Conservation (phyloP, 176 grass and related monocot genomes). For the Oryza meridionalis region DNA sequence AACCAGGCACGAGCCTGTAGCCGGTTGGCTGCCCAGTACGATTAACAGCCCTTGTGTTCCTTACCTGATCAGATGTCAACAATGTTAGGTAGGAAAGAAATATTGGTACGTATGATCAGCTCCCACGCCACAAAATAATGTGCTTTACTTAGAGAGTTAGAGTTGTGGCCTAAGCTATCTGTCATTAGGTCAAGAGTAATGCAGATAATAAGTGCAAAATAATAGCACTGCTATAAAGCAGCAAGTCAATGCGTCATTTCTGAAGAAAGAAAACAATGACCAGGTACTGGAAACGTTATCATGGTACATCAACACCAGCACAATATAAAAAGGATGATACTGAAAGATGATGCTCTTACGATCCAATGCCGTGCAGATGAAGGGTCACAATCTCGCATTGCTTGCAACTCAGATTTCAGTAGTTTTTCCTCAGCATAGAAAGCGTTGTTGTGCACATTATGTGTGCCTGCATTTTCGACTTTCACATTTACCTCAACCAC, state of each 20-base stretch:
- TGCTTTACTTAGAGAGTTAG: not conserved
- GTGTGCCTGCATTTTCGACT: conserved; percentile 78
- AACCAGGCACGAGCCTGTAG: conserved; percentile 92
- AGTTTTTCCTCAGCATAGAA: conserved; percentile 95
- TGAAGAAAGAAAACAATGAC: not conserved
- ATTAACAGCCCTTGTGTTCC: conserved; percentile 92
- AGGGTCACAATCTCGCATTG: conserved; percentile 95
- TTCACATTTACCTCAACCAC: conserved; percentile 96
- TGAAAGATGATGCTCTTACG: conserved; percentile 50
- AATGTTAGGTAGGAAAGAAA: not conserved
- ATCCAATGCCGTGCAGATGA: conserved; percentile 96
- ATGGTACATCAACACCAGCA: not conserved
- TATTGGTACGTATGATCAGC: not conserved
- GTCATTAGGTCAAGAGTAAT: not conserved
- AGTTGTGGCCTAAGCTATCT: not conserved
- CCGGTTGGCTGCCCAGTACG: conserved; percentile 95
- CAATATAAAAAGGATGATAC: not conserved
- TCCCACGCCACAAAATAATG: not conserved
- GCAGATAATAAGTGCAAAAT: not conserved
- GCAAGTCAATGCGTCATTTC: not conserved
- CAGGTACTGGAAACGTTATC: not conserved
- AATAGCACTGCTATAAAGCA: not conserved
- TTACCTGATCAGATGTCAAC: conserved; percentile 56
- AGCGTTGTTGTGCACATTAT: conserved; percentile 97
- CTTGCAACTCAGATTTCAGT: conserved; percentile 87